Evolutionary conservation across 1,139 yeast genomes (phyloP).

Genomic region (Maudiozyma humilis): DNA sequence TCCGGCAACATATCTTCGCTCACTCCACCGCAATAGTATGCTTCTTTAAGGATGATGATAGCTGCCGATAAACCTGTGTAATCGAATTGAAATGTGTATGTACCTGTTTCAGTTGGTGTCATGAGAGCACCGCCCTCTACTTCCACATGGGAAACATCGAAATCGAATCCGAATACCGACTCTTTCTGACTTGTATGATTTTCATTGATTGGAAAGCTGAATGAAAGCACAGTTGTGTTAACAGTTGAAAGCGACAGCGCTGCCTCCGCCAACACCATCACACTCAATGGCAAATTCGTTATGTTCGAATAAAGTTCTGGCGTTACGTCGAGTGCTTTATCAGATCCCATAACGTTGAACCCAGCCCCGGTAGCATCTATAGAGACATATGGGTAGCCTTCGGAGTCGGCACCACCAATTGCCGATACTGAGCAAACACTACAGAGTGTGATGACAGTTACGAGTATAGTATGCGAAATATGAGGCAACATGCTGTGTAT

Average conservation of each 20-base stretch:
- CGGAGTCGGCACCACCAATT: neutral
- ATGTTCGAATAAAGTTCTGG: too few relatives aligned
- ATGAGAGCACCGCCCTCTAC: neutral
- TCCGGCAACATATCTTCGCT: neutral
- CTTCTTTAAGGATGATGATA: neutral
- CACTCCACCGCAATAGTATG: neutral
- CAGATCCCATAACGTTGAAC: neutral
- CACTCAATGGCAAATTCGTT: neutral
- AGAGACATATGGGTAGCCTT: neutral
- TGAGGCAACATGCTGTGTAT: neutral
- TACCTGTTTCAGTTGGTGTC: neutral
- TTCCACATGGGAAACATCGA: neutral
- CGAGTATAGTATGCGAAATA: neutral
- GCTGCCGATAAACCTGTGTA: neutral
- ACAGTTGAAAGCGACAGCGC: neutral
- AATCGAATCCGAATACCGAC: neutral
- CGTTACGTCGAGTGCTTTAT: too few relatives aligned
- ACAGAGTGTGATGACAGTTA: neutral
- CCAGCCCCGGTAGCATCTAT: neutral
- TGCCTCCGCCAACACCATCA: neutral
- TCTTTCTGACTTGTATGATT: neutral
- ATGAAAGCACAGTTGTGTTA: neutral
- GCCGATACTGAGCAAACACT: neutral
- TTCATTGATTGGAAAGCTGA: neutral
- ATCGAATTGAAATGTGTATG: neutral